Base-by-base conservation (phyloP, 208 protist genomes). In the Leishmania gerbilli region DNA sequence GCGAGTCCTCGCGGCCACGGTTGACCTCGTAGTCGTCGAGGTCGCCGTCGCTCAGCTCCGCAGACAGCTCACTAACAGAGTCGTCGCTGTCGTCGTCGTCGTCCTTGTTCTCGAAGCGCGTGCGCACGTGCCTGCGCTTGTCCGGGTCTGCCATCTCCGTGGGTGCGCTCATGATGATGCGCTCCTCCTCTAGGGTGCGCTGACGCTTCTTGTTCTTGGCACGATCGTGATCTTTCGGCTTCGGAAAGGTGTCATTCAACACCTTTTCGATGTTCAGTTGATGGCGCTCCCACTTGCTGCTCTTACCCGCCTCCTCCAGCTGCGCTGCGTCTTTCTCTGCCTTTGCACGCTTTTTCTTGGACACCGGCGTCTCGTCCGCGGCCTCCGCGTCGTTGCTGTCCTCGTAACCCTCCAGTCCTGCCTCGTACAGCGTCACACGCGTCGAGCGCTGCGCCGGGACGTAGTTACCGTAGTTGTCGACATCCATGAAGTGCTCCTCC, bases 381-480 rank as follows among this genome's bases (percentile, higher is more conserved):
- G 83, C 86, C 45, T 69, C 85, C 24, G 84, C 77, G 31, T 74
- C 83, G 51, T 84, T 81, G 27, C 88, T 88, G n/a, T 87, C 84
- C 8, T 83, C 83, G 45, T 89, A 74, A 55, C 17, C 77, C 71
- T 79, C 79, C 45, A 95, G 45, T 24, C 92, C 93, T n/a, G 90
- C 92, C 45, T 98, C 92, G 71, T 89, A 95, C 27, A 95, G 81
- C 53, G 85, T 88, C 56, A 96, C 93, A 15, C 92, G 90, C 19
- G 90, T 88, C 0, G 93, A 96, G 62, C 90, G 92, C 74, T 93
- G 75, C 13, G 86, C 92, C 27, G 76, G 77, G 37, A 97, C 80
- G 87, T 97, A 97, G 83, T 96, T 96, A 45, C 92, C 91, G 83
- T 98, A 95, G 84, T 97, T 96, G 77, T 98, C 93, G 13, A 96